Conservation (phyloP, 371 early-diverging fungal genomes). For the Rhizopus delemar region DNA sequence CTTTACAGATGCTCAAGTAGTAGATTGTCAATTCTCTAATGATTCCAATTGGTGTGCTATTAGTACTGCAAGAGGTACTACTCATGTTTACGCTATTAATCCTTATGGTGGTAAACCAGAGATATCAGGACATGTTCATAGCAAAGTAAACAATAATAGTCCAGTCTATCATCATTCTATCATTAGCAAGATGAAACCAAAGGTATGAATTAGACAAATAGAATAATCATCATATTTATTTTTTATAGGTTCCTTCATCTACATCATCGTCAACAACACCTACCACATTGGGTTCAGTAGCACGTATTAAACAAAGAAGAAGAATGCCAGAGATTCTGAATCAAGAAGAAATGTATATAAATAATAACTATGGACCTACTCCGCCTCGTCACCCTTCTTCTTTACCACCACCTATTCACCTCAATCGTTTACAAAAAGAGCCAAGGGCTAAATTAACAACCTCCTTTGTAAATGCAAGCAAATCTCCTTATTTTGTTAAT, state of each 20-base stretch:
- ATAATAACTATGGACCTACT: constrained; percentile 9
- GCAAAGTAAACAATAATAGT: constrained; percentile 43
- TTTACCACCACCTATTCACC: background rate
- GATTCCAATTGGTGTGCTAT: constrained; percentile 81
- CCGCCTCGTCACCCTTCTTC: constrained; percentile 5
- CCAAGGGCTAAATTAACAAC: constrained; percentile 39
- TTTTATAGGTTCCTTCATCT: background rate
- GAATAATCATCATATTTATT: background rate
- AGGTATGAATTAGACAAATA: background rate
- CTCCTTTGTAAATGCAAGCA: constrained; percentile 36
- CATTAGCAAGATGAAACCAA: constrained; percentile 2
- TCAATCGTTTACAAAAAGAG: constrained; percentile 9
- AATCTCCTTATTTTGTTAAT: constrained; percentile 34
- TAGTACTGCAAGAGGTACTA: constrained; percentile 78
- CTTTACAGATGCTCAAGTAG: constrained; percentile 75
- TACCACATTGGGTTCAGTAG: constrained; percentile 40
- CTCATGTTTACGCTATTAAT: constrained; percentile 74
- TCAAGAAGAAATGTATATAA: constrained; percentile 18
- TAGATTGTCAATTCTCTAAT: constrained; percentile 68
- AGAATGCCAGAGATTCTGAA: constrained; percentile 35
- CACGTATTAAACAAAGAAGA: constrained; percentile 59
- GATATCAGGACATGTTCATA: constrained; percentile 60
- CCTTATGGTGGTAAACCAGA: constrained; percentile 71
- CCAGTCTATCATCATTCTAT: constrained; percentile 18
- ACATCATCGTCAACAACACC: constrained; percentile 10